Base-by-base conservation (phyloP, 306 rosid species). In the Corylus heterophylla region DNA sequence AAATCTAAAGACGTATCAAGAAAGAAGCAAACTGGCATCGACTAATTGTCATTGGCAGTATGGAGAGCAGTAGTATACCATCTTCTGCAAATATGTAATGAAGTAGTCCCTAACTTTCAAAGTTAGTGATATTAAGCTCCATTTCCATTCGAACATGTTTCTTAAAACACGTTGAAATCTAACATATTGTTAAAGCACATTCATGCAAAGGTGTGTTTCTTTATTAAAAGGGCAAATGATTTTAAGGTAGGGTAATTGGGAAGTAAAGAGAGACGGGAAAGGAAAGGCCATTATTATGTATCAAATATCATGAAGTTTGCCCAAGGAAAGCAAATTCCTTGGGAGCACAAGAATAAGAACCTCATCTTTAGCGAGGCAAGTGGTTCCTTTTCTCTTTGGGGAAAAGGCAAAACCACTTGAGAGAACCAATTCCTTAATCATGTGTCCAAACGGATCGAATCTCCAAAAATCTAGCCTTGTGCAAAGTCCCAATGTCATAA, bases 291-390 rank as follows among this genome's bases (percentile, higher is more conserved):
- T 5, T 75, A 63, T 27, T 75, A 63, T 27, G 61, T 54, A 66
- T 25, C 25, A 29, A 27, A 47, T 29, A 51, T 22, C 25, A 22
- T 29, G 55, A 76, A 37, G 35, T 48, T 71, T 75, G 59, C 45
- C 58, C 6, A 70, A 61, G 67, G 71, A 73, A 35, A 76, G 50
- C 68, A 10, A 10, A n/a, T 37, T 66, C 52, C 39, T 61, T 22
- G 50, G 68, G 78, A 78, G 81, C 45, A 58, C 51, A 74, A 45
- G 88, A 87, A 80, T 69, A 63, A 85, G 87, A 89, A 89, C 83
- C 85, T 79, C 78, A 84, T 85, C 86, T 80, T 76, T 50, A 78
- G 66, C 72, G 64, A 78, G 80, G 74, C 82, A 69, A 82, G 27
- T 49, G 77, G 25, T 73, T 77, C 27, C 44, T 3, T 69, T 73